Evolutionary conservation across 202 grass and related monocot genomes (phyloP).

Genomic region (Carex arenaria): DNA sequence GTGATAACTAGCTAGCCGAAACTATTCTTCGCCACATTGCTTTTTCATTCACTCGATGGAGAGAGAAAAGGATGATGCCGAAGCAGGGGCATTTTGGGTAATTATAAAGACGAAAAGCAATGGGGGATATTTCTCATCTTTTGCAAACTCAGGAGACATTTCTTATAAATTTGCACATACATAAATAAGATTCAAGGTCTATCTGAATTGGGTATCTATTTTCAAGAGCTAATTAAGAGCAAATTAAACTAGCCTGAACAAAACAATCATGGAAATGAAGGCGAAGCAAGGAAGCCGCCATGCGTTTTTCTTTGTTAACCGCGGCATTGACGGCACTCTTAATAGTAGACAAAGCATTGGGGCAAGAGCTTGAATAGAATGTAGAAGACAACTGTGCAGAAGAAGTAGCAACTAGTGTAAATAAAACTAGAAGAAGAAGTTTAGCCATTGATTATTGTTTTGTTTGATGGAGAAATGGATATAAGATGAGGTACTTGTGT

Average conservation of each 20-base stretch:
- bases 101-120: background rate
- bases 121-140: background rate
- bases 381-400: conserved; percentile 40
- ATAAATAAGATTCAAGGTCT: background rate
- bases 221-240: background rate
- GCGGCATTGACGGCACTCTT: conserved; percentile 37
- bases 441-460: conserved; percentile 21
- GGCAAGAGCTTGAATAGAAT: conserved; percentile 55
- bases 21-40: background rate
- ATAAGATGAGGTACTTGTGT: background rate
- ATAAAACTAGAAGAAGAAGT: conserved; percentile 6
- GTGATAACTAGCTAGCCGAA: background rate
- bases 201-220: background rate
- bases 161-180: background rate
- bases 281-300: conserved; percentile 62
- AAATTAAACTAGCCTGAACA: conserved; percentile 52
- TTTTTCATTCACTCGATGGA: background rate
- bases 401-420: conserved; percentile 14
- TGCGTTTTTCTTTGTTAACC: conserved; percentile 43
- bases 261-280: conserved; percentile 84
- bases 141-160: background rate
- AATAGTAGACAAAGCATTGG: conserved; percentile 32
- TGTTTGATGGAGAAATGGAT: background rate
- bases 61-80: background rate
- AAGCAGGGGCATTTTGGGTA: background rate